phyloP scores from a whole-genome alignment of 2,329 filamentous ascomycete genomes.

The Anisogramma anomala region DNA sequence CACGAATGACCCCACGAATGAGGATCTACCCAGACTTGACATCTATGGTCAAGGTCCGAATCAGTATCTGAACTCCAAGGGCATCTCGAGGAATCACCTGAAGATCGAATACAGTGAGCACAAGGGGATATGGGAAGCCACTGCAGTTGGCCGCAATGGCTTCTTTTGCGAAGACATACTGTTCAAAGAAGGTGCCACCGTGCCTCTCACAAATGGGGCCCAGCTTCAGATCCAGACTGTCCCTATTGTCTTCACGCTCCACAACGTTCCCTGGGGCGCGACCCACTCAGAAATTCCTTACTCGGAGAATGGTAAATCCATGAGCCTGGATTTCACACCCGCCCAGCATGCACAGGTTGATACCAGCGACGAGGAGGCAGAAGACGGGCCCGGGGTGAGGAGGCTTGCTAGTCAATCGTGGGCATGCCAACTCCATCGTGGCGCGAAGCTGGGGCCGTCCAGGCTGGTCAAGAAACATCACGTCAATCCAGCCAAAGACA shows the following conservation, averaged over 20 bases:
- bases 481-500: no score
- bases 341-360: constrained; percentile 37
- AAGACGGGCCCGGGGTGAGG: no score
- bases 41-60: constrained; percentile 59
- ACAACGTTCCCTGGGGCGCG: constrained; percentile 45
- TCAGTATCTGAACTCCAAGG: constrained; percentile 53
- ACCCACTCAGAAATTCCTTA: constrained; percentile 47
- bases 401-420: no score
- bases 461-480: no score
- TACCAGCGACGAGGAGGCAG: constrained; percentile 32
- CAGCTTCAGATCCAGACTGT: constrained; percentile 63
- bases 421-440: no score
- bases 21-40: constrained; percentile 53
- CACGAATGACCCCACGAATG: constrained; percentile 50
- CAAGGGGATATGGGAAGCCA: constrained; percentile 57
- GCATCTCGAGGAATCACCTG: constrained; percentile 63
- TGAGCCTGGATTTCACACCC: constrained; percentile 64
- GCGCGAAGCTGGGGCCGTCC: no score
- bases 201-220: constrained; percentile 51
- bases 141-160: constrained; percentile 51
- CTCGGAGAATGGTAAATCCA: constrained; percentile 51
- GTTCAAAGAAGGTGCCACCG: constrained; percentile 42
- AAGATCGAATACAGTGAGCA: constrained; percentile 57
- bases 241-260: constrained; percentile 56
- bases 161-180: constrained; percentile 52